Base-by-base conservation (phyloP, 2,329 filamentous ascomycete species). In the Salinomyces thailandicus region DNA sequence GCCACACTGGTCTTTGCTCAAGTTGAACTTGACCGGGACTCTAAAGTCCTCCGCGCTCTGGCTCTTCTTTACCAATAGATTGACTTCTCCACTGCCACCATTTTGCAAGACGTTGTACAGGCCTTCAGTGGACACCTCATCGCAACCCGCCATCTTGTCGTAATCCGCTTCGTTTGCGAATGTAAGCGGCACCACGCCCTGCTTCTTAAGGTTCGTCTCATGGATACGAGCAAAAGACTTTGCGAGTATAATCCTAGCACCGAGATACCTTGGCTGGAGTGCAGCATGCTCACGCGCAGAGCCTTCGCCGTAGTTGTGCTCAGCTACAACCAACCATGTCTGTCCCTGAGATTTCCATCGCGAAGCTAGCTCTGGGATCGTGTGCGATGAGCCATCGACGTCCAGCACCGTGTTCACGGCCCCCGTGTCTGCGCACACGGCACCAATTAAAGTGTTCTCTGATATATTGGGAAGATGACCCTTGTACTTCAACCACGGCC, bases 401-500 rank as follows among this genome's bases (percentile, higher is more conserved):
- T 98, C 91, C 64, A 93, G 91, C 4, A 89, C 91, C 14, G 75
- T 79, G 62, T 96, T 96, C 46, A 91, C 87, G 62, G 94, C 87
- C 50, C 81, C 82, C 0, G 89, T 98, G 44, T 84, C 85, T 29
- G 83, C 86, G 62, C 95, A 95, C 58, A 87, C 73, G 42, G 91
- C 91, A 36, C 86, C 91, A 64, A 95, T 95, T 48, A 98, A 77
- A 2, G 91, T 98, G 73, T 98, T 98, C 58, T 85, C 85, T 51
- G 80, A 83, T 62, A 98, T 98, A 70, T 98, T 98, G 61, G 91
- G 85, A 45, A 98, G 76, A 63, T 98, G 91, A 45, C 91, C 91
- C 72, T 96, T 96, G 77, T 96, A 98, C 66, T 96, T 96, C 50
- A 98, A 76, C 89, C 89, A 96, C 12, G 89, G 89, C 5, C 89